phyloP scores from a whole-genome alignment of 805 yeast genomes.

The Cephaloascus albidus region DNA sequence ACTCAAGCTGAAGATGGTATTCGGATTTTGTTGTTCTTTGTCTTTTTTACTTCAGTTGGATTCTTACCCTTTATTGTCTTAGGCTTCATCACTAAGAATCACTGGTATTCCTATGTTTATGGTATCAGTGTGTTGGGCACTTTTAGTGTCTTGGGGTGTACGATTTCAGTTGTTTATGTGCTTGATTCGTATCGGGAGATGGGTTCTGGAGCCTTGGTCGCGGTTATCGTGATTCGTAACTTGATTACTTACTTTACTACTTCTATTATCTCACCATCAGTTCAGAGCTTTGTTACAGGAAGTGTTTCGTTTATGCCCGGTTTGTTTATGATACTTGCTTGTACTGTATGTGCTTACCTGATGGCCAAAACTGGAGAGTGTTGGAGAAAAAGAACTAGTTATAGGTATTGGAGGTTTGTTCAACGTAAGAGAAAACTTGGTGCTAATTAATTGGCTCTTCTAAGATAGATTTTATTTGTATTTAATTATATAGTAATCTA shows the following conservation, averaged over 20 bases:
- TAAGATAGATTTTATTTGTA: too few relatives aligned
- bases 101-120: conserved; percentile 30
- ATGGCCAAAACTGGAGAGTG: conserved; percentile 23
- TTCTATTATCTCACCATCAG: conserved; percentile 54
- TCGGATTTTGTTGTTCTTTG: conserved; percentile 38
- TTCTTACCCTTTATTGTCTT: conserved; percentile 53
- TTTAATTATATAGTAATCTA: too few relatives aligned
- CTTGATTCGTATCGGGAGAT: conserved; percentile 49
- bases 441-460: not conserved
- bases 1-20: conserved; percentile 51
- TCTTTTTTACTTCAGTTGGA: conserved; percentile 43
- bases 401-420: conserved; percentile 23
- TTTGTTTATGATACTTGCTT: conserved; percentile 40
- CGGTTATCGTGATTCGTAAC: conserved; percentile 48
- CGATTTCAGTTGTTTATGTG: conserved; percentile 41
- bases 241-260: conserved; percentile 50
- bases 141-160: conserved; percentile 42
- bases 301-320: conserved; percentile 49
- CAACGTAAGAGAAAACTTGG: conserved; percentile 8
- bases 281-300: conserved; percentile 39
- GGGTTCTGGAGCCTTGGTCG: conserved; percentile 26
- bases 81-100: conserved; percentile 46
- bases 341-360: conserved; percentile 34
- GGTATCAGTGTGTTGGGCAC: conserved; percentile 54
- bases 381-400: conserved; percentile 23